These are phyloP conservation scores for Rhodotorula sp. DNA, from an alignment of 1,284 basidiomycete genomes.

Conservation along the genomic window DNA sequence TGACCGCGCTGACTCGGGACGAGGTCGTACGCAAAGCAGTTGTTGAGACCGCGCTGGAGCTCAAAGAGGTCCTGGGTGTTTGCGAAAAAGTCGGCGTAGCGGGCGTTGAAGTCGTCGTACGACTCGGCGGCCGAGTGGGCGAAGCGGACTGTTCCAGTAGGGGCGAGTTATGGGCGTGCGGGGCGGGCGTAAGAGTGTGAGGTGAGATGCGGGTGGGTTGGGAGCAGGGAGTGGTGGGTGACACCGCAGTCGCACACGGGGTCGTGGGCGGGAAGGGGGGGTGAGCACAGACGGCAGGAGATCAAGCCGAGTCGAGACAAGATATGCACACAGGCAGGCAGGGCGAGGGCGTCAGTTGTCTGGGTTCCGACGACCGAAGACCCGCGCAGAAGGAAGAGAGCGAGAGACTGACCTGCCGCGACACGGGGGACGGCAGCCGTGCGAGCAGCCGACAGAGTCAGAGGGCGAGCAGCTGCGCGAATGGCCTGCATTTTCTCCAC, in stretches of 20 bases:
- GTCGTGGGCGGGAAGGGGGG: not conserved
- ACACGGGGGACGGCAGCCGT: conserved; percentile 10
- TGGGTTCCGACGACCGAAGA: not conserved
- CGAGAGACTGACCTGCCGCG: conserved; percentile 17
- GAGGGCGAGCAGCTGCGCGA: conserved; percentile 24
- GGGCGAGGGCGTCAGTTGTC: not conserved
- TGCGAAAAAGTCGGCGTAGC: conserved; percentile 91
- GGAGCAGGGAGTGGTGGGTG: not conserved
- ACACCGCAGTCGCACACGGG: too few relatives aligned
- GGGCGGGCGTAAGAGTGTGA: too few relatives aligned
- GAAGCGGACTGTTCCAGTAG: conserved; percentile 29
- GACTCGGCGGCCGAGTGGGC: conserved; percentile 59
- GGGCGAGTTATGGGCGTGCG: not conserved
- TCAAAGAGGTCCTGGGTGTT: conserved; percentile 93
- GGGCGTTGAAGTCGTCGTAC: conserved; percentile 89
- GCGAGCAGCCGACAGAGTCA: conserved; percentile 15
- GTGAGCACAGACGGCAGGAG: not conserved
- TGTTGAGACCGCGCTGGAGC: conserved; percentile 96
- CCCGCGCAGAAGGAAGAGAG: not conserved
- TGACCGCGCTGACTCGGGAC: conserved; percentile 73
- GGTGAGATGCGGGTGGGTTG: not conserved
- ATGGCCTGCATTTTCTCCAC: conserved; percentile 21
- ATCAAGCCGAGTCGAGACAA: not conserved
- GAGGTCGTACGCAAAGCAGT: conserved; percentile 98
- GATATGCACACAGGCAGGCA: too few relatives aligned